Base-by-base conservation (phyloP, 2,329 filamentous ascomycete species). In the Alternaria gansuensis region DNA sequence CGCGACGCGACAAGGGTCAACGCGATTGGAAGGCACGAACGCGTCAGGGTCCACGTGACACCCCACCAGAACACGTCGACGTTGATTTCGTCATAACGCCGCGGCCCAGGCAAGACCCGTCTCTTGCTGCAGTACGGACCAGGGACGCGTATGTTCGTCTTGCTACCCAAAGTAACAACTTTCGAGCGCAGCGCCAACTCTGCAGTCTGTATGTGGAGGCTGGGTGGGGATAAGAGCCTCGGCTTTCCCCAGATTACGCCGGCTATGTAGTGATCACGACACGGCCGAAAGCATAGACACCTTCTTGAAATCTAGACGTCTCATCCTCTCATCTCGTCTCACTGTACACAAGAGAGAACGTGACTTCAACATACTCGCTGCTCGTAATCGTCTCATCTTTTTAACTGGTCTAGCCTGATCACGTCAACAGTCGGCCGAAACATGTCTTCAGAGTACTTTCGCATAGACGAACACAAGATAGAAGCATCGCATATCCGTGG, bases 401-500 rank as follows among this genome's bases (percentile, higher is more conserved):
- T 17, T 26, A 10, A n/a, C 7, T 37, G n/a, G 23, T 24, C 28
- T n/a, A 17, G 17, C 33, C 48, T 41, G 6, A 52, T 63, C 45
- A 23, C 48, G 28, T n/a, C 33, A 31, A 39, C 44, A n/a, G n/a
- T 23, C 34, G 31, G 34, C 57, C 67, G 24, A n/a, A 58, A 59
- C 41, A 81, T 80, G 75, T 77, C 75, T 45, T 69, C 75, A 51
- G 72, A 79, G 44, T 66, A 76, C 56, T 92, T 91, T 79, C 79
- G 85, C 64, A 80, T 96, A 68, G 85, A 87, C 64, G 89, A 95
- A 75, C 93, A 97, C 80, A 82, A 84, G 41, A 77, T 96, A 53
- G 71, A 75, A 36, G 66, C 85, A 87, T 54, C 87, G 64, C 90
- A 97, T 77, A 90, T 97, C 63, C 85, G 93, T 63, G 91, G 96